These are phyloP conservation scores for Boechera divaricarpa DNA, from an alignment of 345 rosid genomes.

Conservation along the genomic window DNA sequence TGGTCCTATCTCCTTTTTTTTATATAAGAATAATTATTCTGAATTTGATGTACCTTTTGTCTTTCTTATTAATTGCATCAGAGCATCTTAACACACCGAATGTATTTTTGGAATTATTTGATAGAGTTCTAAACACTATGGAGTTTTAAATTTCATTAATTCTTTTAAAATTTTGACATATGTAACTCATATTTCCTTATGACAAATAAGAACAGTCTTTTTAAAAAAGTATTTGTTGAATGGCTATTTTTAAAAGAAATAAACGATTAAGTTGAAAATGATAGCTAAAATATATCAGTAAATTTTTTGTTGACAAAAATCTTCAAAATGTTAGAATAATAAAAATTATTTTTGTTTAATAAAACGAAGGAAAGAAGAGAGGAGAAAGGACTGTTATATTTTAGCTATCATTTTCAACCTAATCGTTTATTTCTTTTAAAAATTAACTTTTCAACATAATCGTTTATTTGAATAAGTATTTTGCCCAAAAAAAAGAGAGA, in stretches of 20 bases:
- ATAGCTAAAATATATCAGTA: background rate
- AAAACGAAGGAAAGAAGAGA: background rate
- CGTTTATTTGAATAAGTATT: too few relatives aligned
- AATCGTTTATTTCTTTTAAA: too few relatives aligned
- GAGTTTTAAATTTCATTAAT: background rate
- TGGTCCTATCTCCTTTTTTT: background rate
- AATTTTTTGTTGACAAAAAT: background rate
- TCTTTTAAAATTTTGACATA: background rate
- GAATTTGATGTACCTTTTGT: background rate
- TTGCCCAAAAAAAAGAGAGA: too few relatives aligned
- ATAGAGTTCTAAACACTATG: background rate
- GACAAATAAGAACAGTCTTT: background rate
- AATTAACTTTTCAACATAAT: too few relatives aligned
- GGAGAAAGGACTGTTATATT: background rate
- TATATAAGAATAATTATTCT: background rate
- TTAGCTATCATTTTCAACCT: too few relatives aligned
- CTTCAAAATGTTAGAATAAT: background rate
- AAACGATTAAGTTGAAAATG: background rate
- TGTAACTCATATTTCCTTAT: background rate
- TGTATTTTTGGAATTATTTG: conserved; percentile 24
- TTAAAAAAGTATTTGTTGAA: too few relatives aligned
- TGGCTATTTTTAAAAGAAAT: background rate
- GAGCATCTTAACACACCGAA: conserved; percentile 33
- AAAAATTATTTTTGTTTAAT: background rate
- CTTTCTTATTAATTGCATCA: background rate